A percentile compares a stretch with the other conserved stretches of the same genome.
These are phyloP conservation scores for Aureobasidium mangrovei DNA, from an alignment of 2,329 filamentous ascomycete species.

Conservation along the genomic window DNA sequence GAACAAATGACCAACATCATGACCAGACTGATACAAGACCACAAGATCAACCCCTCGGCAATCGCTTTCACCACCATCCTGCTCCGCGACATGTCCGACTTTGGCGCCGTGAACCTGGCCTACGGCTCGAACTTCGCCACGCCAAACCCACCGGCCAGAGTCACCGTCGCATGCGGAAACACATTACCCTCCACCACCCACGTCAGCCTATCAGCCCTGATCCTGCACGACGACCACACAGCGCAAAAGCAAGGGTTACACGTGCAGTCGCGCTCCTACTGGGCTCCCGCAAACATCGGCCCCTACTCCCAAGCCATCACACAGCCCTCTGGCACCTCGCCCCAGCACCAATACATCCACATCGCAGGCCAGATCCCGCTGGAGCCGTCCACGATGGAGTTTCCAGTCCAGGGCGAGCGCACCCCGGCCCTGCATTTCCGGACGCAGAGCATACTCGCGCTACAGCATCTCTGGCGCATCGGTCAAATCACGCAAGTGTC, in stretches of 20 bases:
- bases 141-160: slow-evolving; percentile 76
- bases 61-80: slow-evolving; percentile 50
- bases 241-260: slow-evolving; percentile 52
- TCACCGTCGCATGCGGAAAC: slow-evolving; percentile 71
- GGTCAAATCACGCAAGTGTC: slow-evolving; percentile 61
- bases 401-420: slow-evolving; percentile 28
- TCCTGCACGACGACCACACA: slow-evolving; percentile 26
- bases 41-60: slow-evolving; percentile 21
- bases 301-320: slow-evolving; percentile 87
- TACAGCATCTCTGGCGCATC: slow-evolving; percentile 87
- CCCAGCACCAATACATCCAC: slow-evolving; percentile 41
- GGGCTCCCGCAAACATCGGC: slow-evolving; percentile 95
- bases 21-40: slow-evolving; percentile 23
- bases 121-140: slow-evolving; percentile 67
- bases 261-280: slow-evolving; percentile 89
- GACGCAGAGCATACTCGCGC: slow-evolving; percentile 57
- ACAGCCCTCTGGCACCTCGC: slow-evolving; percentile 28
- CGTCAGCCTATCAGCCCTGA: slow-evolving; percentile 50
- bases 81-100: slow-evolving; percentile 72
- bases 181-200: slow-evolving; percentile 51
- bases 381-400: slow-evolving; percentile 66
- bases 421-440: slow-evolving; percentile 31
- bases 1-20: slow-evolving; percentile 35
- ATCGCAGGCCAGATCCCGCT: slow-evolving; percentile 90
- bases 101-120: slow-evolving; percentile 61